Base-by-base conservation (phyloP, 495 filamentous ascomycete species). In the Daldinia decipiens region DNA sequence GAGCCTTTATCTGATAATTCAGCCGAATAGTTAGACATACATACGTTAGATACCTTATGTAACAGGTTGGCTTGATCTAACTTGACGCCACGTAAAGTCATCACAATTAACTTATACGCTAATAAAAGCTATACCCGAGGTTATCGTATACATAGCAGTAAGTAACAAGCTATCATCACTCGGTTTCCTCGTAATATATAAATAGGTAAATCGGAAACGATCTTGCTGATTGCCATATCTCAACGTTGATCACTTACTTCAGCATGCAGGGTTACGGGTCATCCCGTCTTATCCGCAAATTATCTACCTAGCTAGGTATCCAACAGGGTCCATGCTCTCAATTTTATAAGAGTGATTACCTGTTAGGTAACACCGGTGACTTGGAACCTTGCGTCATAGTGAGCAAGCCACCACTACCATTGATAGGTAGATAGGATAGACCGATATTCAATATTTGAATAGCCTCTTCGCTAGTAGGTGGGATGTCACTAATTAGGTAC, bases 211-310 rank as follows among this genome's bases (percentile, higher is more conserved):
- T 24, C 17, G 43, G 7, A 47, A 47, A 24, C 43, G 7, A 19
- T 47, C 43, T 19, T 21, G 43, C 17, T 29, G 53, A 65, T 31
- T 57, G 7, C 17, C 50, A 29, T 53, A 27, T 58, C 26, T 13
- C 24, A 31, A 53, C 27, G 43, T 53, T 62, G 47, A 36, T 43
- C 38, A 54, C 13, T 63, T n/a, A 63, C 39, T 39, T 27, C 15
- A n/a, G 1, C 34, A 57, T 57, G 52, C 62, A 57, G 47, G 45
- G 34, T 66, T 52, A 53, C 54, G 63, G 55, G 32, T 27, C 56
- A 59, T 66, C 54, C 54, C 55, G 63, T 26, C 17, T 52, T 31
- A 38, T 59, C 34, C 43, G 43, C 26, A 24, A 45, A 52, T 47
- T 19, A 31, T 31, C 24, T 27, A 31, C 17, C 24, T n/a, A 53